These are phyloP conservation scores for Nicotiana knightiana DNA, from an alignment of 257 asterid genomes.

Conservation along the genomic window DNA sequence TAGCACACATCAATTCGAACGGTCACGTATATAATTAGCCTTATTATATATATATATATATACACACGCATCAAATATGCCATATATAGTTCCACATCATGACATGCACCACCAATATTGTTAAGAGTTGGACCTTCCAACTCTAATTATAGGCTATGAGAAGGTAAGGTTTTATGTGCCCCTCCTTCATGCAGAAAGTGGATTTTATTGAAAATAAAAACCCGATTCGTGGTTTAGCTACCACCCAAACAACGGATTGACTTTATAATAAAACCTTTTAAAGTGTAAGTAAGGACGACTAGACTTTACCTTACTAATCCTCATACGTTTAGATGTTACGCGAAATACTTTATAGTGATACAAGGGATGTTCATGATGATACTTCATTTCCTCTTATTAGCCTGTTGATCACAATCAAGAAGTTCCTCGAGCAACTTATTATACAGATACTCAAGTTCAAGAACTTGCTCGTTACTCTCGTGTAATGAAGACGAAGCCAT, in stretches of 20 bases:
- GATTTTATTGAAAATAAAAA: background rate
- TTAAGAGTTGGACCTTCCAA: background rate
- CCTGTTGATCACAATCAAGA: constrained; percentile 30
- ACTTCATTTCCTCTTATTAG: constrained; percentile 16
- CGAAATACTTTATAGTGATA: background rate
- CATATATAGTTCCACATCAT: background rate
- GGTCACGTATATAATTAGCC: too few species aligned
- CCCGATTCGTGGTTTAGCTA: too few species aligned
- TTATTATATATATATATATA: too few species aligned
- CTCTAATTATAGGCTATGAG: background rate
- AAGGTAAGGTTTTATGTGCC: background rate
- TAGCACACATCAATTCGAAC: too few species aligned
- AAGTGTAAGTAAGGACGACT: too few species aligned
- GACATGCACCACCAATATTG: background rate
- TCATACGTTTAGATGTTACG: background rate
- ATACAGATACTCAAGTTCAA: constrained; percentile 60
- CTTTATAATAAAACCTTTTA: too few species aligned
- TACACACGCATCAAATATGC: too few species aligned
- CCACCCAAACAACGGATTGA: too few species aligned
- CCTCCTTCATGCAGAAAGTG: background rate
- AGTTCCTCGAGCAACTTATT: constrained; percentile 63
- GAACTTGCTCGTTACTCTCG: constrained; percentile 19
- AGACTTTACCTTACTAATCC: background rate
- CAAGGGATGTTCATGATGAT: background rate
- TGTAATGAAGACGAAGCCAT: constrained; percentile 12